Conservation (phyloP, 169 alveolate genomes). For the Eimeria tenella region DNA sequence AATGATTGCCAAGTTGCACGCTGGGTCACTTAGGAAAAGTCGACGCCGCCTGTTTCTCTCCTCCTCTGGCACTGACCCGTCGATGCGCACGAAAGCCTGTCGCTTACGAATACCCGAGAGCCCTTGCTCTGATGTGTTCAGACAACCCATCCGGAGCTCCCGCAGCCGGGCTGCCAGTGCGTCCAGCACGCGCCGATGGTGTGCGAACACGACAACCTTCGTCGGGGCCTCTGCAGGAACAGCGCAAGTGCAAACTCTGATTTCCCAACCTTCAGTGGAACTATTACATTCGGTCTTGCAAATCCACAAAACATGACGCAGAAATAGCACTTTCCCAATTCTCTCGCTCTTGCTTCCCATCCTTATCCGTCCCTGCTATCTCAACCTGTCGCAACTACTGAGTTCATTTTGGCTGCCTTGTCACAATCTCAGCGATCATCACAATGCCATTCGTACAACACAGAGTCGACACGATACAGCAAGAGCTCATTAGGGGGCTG, state of each 20-base stretch:
- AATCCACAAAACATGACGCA: too few species aligned
- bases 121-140: background rate
- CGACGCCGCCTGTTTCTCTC: slow-evolving; percentile 62
- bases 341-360: background rate
- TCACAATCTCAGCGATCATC: too few species aligned
- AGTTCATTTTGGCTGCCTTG: too few species aligned
- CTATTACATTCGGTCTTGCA: too few species aligned
- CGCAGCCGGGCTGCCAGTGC: slow-evolving; percentile 55
- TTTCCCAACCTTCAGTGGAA: background rate
- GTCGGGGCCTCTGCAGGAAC: slow-evolving; percentile 22
- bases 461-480: background rate
- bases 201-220: slow-evolving; percentile 72
- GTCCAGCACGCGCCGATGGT: slow-evolving; percentile 77
- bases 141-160: slow-evolving; percentile 45
- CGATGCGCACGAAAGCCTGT: slow-evolving; percentile 71
- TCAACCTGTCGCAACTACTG: too few species aligned
- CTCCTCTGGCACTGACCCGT: slow-evolving; percentile 74
- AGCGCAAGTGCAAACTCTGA: background rate
- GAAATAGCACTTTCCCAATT: too few species aligned
- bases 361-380: too few species aligned
- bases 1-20: slow-evolving; percentile 67
- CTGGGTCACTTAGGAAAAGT: slow-evolving; percentile 18
- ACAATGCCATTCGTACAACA: too few species aligned
- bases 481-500: too few species aligned
- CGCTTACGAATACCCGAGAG: background rate